Evolutionary conservation across 2,329 filamentous ascomycete species (phyloP).

Genomic region (Fusarium cyanostomum): DNA sequence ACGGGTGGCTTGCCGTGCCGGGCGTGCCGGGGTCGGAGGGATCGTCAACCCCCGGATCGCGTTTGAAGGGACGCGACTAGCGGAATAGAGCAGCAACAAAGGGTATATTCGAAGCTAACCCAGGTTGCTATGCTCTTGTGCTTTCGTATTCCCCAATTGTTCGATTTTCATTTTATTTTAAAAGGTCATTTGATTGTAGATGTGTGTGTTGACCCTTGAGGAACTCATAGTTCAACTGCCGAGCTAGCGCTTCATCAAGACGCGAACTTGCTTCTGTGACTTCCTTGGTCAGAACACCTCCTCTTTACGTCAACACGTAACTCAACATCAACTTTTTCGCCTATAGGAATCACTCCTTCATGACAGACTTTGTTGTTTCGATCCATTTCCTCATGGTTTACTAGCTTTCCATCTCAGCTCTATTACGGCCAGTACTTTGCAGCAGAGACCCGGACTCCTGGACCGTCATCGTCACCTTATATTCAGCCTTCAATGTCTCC

Average conservation of each 20-base stretch:
- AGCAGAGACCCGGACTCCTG: background rate
- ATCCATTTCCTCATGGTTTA: too few species aligned
- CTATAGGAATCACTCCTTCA: background rate
- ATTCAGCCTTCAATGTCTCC: background rate
- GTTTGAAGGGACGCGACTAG: background rate
- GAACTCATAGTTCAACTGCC: constrained; percentile 23
- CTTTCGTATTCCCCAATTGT: background rate
- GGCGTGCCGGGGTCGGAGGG: constrained; percentile 18
- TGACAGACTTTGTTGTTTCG: background rate
- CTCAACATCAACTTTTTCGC: background rate
- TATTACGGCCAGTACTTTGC: background rate
- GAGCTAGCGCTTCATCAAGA: constrained; percentile 25
- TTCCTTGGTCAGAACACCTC: constrained; percentile 16
- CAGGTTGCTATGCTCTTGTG: too few species aligned
- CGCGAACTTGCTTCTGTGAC: constrained; percentile 37
- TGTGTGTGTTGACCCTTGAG: background rate
- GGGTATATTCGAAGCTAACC: background rate
- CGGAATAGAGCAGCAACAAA: background rate
- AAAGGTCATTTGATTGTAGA: background rate
- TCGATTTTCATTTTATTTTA: background rate
- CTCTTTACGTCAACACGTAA: constrained; percentile 30
- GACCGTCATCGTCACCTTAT: constrained; percentile 8
- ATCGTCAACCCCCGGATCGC: constrained; percentile 11
- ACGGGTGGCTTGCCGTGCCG: constrained; percentile 22
- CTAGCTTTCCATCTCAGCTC: background rate